Evolutionary conservation across 345 rosid genomes (phyloP).

Genomic region (Heritiera fomes): DNA sequence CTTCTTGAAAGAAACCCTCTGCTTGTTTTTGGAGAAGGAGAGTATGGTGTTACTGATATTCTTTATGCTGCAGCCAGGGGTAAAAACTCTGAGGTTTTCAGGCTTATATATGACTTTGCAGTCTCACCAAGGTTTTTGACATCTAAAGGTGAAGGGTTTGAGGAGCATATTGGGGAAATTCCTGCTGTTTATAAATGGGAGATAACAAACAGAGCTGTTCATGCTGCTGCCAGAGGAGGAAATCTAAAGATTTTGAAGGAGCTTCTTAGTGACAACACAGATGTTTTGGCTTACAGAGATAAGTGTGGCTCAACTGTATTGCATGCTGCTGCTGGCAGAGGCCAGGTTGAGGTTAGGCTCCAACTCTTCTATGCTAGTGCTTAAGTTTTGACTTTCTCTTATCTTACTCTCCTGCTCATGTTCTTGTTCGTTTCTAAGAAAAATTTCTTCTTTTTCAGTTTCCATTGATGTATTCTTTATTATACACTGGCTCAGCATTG

Average conservation of each 20-base stretch:
- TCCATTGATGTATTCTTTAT: not conserved
- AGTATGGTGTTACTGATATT: conserved; percentile 88
- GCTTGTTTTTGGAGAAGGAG: conserved; percentile 92
- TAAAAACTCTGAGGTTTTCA: conserved; percentile 59
- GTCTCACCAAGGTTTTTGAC: conserved; percentile 63
- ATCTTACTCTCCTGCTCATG: not conserved
- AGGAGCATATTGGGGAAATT: conserved; percentile 58
- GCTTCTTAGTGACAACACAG: conserved; percentile 47
- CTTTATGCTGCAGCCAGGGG: conserved; percentile 90
- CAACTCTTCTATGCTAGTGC: not conserved
- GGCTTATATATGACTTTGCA: conserved; percentile 65
- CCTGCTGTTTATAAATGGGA: conserved; percentile 70
- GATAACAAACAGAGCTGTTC: conserved; percentile 83
- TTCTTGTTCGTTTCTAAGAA: not conserved
- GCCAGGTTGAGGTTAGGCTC: conserved; percentile 65
- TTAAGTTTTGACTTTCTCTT: not conserved
- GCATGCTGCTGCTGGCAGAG: conserved; percentile 89
- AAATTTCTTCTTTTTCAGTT: not conserved
- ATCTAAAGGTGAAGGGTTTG: conserved; percentile 44
- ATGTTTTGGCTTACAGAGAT: conserved; percentile 69
- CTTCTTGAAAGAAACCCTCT: conserved; percentile 71
- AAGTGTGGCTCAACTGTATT: conserved; percentile 77
- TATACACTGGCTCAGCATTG: not conserved
- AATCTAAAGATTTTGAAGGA: conserved; percentile 59
- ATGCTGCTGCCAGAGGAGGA: conserved; percentile 94